Evolutionary conservation across 225 moss, liverwort and hornwort genomes (phyloP), one percentile per base, ranked within the genome.

Genomic region (Lunularia cruciata): DNA sequence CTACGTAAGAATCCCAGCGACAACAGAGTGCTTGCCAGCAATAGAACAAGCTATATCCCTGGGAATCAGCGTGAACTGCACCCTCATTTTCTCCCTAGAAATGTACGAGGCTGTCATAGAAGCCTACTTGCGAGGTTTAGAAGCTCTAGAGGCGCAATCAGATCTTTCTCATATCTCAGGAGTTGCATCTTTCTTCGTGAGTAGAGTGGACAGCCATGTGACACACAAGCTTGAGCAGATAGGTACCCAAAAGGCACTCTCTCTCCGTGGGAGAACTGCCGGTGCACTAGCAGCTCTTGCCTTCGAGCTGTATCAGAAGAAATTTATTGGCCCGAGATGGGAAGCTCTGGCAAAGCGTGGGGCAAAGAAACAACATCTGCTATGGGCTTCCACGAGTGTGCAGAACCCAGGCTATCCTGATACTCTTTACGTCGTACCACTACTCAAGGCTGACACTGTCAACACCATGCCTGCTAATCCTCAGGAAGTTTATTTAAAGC

Each of bases 281-380:
- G 83, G 74, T 76, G 87, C 88, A 30, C 91, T 91, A 78, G 94
- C 94, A 30, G 87, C 47, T 19, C 65, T 95, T 35, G 94, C 94
- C 7, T 89, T 87, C 76, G 78, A 89, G 70, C 70, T 89, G 7
- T 91, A 89, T 49, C 76, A 82, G 74, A 65, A 89, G 42, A 95
- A 89, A 54, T 95, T 95, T 77, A 89, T 87, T 51, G 94, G 94
- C 40, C 88, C 94, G 11, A 87, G 91, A 7, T 95, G 91, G 94
- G 91, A 91, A 55, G 80, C 76, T 2, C 80, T 95, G 80, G 83
- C 73, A 16, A 83, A 81, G 70, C 87, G 88, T 26, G 91, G 94
- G 40, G 94, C 94, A 28, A 79, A 75, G 75, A 95, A 95, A 67
- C 94, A 95, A 73, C 83, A 89, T 59, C 79, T 75, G 52, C 78